Percentiles rank a stretch among this genome's conserved stretches.
These are phyloP conservation scores for Brassica rapa DNA, from an alignment of 345 rosid genomes.

Conservation along the genomic window DNA sequence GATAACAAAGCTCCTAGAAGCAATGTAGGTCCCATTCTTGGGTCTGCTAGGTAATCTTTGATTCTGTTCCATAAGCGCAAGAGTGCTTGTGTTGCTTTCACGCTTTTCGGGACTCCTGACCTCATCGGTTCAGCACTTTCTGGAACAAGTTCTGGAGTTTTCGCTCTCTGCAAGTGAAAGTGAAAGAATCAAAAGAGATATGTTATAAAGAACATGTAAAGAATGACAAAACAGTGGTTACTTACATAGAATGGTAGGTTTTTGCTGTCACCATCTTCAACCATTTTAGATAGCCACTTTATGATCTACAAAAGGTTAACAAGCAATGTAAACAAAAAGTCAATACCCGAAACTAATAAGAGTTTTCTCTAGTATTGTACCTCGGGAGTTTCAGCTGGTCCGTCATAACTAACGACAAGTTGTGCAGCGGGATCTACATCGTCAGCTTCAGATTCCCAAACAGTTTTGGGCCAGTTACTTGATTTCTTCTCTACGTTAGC, in stretches of 20 bases:
- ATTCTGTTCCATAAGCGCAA: slow-evolving; percentile 35
- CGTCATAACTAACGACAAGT: slow-evolving; percentile 85
- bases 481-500: slow-evolving; percentile 45
- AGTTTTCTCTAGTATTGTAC: slow-evolving; percentile 34
- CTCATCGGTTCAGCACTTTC: slow-evolving; percentile 74
- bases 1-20: slow-evolving; percentile 79
- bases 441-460: slow-evolving; percentile 57
- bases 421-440: slow-evolving; percentile 84
- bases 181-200: slow-evolving; percentile 12
- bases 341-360: neutral
- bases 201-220: slow-evolving; percentile 12
- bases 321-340: slow-evolving; percentile 8
- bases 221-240: neutral
- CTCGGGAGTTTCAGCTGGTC: slow-evolving; percentile 67
- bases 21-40: slow-evolving; percentile 81
- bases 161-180: slow-evolving; percentile 59
- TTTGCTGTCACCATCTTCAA: slow-evolving; percentile 81
- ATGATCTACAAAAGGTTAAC: slow-evolving; percentile 54
- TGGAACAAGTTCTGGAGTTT: slow-evolving; percentile 77
- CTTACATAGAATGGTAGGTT: slow-evolving; percentile 81
- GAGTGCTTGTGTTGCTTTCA: slow-evolving; percentile 59
- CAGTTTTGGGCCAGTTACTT: slow-evolving; percentile 54
- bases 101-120: slow-evolving; percentile 63
- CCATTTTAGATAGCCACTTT: slow-evolving; percentile 71
- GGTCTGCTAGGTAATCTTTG: slow-evolving; percentile 62